Evolutionary conservation across 2,329 filamentous ascomycete species (phyloP).

Genomic region (Mycosphaerelloides madeirae): DNA sequence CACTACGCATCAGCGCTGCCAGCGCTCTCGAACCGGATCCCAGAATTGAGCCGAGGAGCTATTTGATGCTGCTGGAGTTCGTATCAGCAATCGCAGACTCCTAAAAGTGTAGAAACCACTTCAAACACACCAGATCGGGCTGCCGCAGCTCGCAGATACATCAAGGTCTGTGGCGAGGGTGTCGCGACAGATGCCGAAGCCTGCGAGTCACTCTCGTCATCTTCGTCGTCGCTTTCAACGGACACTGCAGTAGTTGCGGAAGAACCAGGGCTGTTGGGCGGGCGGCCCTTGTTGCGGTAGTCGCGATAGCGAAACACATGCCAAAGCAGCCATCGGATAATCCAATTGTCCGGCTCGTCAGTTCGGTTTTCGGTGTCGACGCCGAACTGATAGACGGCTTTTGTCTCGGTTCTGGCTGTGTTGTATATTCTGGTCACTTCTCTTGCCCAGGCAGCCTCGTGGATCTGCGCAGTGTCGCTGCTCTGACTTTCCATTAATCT

Average conservation of each 20-base stretch:
- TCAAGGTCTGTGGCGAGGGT: not conserved
- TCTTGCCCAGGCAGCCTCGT: conserved; percentile 41
- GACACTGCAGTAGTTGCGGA: conserved; percentile 1
- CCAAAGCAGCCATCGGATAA: conserved; percentile 48
- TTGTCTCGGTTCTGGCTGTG: conserved; percentile 34
- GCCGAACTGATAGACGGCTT: conserved; percentile 38
- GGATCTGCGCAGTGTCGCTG: conserved; percentile 40
- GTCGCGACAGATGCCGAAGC: not conserved
- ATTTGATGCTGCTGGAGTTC: not conserved
- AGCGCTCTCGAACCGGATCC: conserved; percentile 6
- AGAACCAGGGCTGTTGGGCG: conserved; percentile 1
- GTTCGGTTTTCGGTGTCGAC: conserved; percentile 33
- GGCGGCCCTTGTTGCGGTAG: conserved; percentile 34
- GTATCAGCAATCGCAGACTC: not conserved
- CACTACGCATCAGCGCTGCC: not conserved
- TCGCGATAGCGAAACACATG: conserved; percentile 45
- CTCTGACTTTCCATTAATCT: conserved; percentile 33
- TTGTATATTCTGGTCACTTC: conserved; percentile 39
- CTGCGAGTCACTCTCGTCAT: not conserved
- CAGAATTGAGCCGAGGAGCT: not conserved
- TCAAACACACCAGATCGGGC: not conserved
- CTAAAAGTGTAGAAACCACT: not conserved
- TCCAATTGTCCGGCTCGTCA: conserved; percentile 43
- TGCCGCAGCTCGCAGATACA: not conserved
- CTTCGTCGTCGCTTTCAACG: not conserved